phyloP scores from a whole-genome alignment of 2,329 filamentous ascomycete species.

The Colletotrichum truncatum region DNA sequence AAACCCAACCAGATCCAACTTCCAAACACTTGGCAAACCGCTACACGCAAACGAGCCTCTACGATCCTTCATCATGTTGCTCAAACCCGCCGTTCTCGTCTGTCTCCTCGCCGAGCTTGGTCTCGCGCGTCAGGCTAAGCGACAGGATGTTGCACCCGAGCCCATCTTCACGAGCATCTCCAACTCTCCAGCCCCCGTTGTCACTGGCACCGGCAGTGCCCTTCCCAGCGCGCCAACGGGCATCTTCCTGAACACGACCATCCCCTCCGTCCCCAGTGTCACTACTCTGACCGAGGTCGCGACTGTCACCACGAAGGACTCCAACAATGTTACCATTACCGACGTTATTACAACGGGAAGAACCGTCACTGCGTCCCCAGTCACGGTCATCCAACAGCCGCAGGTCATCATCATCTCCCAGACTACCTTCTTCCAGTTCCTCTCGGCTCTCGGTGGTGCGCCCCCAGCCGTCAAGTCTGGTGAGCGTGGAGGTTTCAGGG shows the following conservation, averaged over 20 bases:
- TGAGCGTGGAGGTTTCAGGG: slow-evolving; percentile 30
- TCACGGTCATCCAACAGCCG: slow-evolving; percentile 23
- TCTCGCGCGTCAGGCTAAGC: slow-evolving; percentile 20
- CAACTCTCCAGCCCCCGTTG: slow-evolving; percentile 8
- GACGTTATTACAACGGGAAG: slow-evolving; percentile 26
- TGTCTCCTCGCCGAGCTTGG: slow-evolving; percentile 25
- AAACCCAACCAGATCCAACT: slow-evolving; percentile 3
- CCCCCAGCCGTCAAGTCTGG: slow-evolving; percentile 24
- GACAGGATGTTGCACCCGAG: slow-evolving; percentile 5
- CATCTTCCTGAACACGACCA: slow-evolving; percentile 28
- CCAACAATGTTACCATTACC: slow-evolving; percentile 26
- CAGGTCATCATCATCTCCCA: slow-evolving; percentile 31
- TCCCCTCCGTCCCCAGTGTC: slow-evolving; percentile 14
- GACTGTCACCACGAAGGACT: slow-evolving; percentile 12
- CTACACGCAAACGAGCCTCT: background rate
- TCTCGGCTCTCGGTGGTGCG: slow-evolving; percentile 29
- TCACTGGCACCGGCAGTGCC: slow-evolving; percentile 14
- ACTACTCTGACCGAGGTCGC: slow-evolving; percentile 21
- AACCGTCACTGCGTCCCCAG: slow-evolving; percentile 22
- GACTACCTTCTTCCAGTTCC: slow-evolving; percentile 31
- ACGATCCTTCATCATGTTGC: slow-evolving; percentile 28
- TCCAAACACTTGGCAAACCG: slow-evolving; percentile 8
- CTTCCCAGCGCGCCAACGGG: background rate
- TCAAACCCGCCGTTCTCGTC: slow-evolving; percentile 14
- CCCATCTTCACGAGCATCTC: slow-evolving; percentile 23